Evolutionary conservation across 2,329 filamentous ascomycete genomes (phyloP).

Genomic region (Mycosphaerella arachidis): DNA sequence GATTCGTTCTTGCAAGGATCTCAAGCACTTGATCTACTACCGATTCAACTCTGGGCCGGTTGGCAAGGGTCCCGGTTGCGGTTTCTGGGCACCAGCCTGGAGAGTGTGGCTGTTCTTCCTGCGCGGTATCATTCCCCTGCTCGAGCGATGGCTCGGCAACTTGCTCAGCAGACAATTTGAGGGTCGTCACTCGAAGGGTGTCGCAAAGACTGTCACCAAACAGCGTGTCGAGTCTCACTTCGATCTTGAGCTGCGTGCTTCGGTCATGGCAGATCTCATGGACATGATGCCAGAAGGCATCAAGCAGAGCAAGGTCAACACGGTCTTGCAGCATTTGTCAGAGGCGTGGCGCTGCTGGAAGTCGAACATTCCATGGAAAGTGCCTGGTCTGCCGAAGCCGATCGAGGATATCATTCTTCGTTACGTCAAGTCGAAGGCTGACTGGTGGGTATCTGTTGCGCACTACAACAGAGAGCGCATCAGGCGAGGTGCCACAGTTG

Average conservation of each 20-base stretch:
- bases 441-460: conserved; percentile 99
- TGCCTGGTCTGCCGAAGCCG: conserved; percentile 88
- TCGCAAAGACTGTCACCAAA: conserved; percentile 98
- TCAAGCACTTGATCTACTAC: conserved; percentile 99
- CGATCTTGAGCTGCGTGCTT: conserved; percentile 91
- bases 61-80: conserved; percentile 94
- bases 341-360: conserved; percentile 99
- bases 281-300: conserved; percentile 99
- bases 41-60: conserved; percentile 96
- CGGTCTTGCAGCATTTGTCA: conserved; percentile 90
- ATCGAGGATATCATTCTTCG: conserved; percentile 98
- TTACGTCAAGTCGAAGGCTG: conserved; percentile 98
- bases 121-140: conserved; percentile 91
- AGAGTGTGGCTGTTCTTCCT: conserved; percentile 99
- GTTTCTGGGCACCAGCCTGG: conserved; percentile 99
- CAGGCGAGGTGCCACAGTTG: conserved; percentile 89
- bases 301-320: conserved; percentile 99
- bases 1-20: conserved; percentile 95
- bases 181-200: conserved; percentile 95
- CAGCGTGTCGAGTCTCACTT: conserved; percentile 98
- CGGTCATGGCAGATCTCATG: conserved; percentile 98
- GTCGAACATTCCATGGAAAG: conserved; percentile 99
- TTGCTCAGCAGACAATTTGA: conserved; percentile 95
- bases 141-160: conserved; percentile 97
- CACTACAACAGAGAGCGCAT: conserved; percentile 99